These are phyloP conservation scores for Phaeosphaeriaceae sp. DNA, from an alignment of 2,329 filamentous ascomycete species.

Conservation along the genomic window DNA sequence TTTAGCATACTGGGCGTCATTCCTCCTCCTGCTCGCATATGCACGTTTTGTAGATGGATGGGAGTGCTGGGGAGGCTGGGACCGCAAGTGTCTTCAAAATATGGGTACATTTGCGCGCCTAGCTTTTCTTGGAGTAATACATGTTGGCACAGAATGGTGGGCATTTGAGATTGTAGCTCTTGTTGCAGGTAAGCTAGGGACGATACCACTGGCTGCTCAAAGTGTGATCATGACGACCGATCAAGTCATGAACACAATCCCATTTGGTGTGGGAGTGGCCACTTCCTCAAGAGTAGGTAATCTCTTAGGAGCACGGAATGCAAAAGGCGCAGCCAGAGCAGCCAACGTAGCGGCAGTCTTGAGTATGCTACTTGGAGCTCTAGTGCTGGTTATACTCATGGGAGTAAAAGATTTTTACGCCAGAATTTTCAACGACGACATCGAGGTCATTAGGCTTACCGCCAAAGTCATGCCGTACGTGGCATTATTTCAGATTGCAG, in stretches of 20 bases:
- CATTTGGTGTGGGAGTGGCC: conserved; percentile 85
- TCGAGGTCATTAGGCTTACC: conserved; percentile 73
- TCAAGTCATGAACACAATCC: conserved; percentile 83
- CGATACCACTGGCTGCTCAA: conserved; percentile 78
- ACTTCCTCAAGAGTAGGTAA: conserved; percentile 81
- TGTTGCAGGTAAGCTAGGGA: conserved; percentile 80
- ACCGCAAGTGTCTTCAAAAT: conserved; percentile 68
- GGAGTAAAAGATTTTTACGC: conserved; percentile 75
- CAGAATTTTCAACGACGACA: conserved; percentile 80
- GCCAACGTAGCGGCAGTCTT: conserved; percentile 78
- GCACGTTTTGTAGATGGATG: conserved; percentile 72
- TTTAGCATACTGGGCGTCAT: conserved; percentile 85
- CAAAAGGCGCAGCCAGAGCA: conserved; percentile 70
- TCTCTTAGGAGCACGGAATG: conserved; percentile 72
- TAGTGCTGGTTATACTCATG: conserved; percentile 74
- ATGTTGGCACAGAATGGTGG: conserved; percentile 94
- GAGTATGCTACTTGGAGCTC: conserved; percentile 69
- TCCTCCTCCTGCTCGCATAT: conserved; percentile 76
- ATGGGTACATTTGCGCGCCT: conserved; percentile 74
- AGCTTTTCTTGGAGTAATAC: conserved; percentile 76
- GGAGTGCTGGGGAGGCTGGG: conserved; percentile 81
- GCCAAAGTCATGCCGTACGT: conserved; percentile 83
- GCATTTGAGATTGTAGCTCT: conserved; percentile 90
- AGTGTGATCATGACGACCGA: conserved; percentile 90
- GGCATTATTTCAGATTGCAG: conserved; percentile 87